Evolutionary conservation across 1,139 yeast species (phyloP), one percentile per base, ranked within the genome.

Genomic region (Taiozyma sp.): DNA sequence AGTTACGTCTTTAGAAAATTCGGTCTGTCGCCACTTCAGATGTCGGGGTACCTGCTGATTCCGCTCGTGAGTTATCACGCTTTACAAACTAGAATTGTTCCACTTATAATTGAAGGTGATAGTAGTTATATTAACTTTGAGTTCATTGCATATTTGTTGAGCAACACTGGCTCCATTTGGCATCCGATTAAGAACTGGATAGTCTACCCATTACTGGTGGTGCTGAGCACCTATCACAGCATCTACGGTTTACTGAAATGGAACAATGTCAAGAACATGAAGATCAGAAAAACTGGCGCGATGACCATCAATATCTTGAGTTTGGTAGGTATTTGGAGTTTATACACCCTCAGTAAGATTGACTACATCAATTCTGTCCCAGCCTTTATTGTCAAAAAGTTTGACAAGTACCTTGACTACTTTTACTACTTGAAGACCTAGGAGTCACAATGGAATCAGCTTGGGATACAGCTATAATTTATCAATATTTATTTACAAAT

Each of bases 81-180:
- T 22, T 57, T 68, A 22, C 74, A 76, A 47, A 74, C 79, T 56
- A 68, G 91, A 47, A 51, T 73, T 14, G 70, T 72, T 0, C 92
- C 95, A 0, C 50, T 70, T 27, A 24, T 59, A 3, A 71, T 79
- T 1, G 87, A 84, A 53, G 93, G 90, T 1, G 95, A 86, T 64
- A 78, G 85, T 9, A 75, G 86, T 0, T 69, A 80, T 52, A 67
- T 87, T 30, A 75, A 73, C 39, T 67, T 87, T 46, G 78, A 78
- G 23, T 87, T 75, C 60, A 71, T 86, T 13, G 61, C 81, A 3
- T 78, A 75, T 61, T 70, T 76, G 12, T 64, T 80, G 40, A 59
- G 65, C 49, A 45, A 45, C 14, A 51, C 52, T 29, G 62, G 63
- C n/a, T 46, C 56, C 4, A 24, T 51, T n/a, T 43, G 60, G 36